Conservation (phyloP, 768 basidiomycete species). For the Mycena rebaudengoi region DNA sequence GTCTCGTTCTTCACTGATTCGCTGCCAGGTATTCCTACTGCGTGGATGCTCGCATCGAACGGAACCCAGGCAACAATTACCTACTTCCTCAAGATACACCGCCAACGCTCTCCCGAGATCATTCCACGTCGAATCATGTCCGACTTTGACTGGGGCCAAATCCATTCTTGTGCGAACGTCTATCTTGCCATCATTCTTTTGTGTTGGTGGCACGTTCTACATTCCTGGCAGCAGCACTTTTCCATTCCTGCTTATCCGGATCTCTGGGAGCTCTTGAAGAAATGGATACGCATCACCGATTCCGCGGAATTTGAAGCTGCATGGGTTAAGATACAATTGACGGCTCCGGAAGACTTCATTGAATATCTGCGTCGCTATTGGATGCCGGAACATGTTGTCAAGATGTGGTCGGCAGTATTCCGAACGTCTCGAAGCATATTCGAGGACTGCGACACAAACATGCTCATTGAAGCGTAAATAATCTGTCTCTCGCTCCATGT, state of each 20-base stretch:
- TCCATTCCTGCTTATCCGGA: too few relatives aligned
- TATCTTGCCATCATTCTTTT: neutral
- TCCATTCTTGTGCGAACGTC: neutral
- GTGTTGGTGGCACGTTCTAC: neutral
- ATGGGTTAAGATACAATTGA: too few relatives aligned
- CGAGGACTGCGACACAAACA: conserved; percentile 33
- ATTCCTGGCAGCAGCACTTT: too few relatives aligned
- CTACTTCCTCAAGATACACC: neutral
- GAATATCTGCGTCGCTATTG: conserved; percentile 30
- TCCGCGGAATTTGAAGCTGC: too few relatives aligned
- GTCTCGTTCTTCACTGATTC: neutral
- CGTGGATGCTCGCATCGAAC: too few relatives aligned
- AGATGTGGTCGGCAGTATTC: conserved; percentile 34
- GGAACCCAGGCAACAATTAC: too few relatives aligned
- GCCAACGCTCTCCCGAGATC: neutral
- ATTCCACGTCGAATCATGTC: neutral
- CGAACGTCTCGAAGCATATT: conserved; percentile 16
- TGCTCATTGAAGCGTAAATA: conserved; percentile 34
- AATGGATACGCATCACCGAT: too few relatives aligned
- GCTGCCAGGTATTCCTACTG: neutral
- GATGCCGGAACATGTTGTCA: conserved; percentile 1
- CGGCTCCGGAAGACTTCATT: conserved; percentile 12
- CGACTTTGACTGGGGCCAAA: neutral
- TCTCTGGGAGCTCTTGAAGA: too few relatives aligned
- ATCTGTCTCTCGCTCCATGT: too few relatives aligned